Percentiles rank a stretch among this genome's conserved stretches.
These are phyloP conservation scores for Globisporangium orthogonon DNA, from an alignment of 352 stramenopile genomes.

Conservation along the genomic window DNA sequence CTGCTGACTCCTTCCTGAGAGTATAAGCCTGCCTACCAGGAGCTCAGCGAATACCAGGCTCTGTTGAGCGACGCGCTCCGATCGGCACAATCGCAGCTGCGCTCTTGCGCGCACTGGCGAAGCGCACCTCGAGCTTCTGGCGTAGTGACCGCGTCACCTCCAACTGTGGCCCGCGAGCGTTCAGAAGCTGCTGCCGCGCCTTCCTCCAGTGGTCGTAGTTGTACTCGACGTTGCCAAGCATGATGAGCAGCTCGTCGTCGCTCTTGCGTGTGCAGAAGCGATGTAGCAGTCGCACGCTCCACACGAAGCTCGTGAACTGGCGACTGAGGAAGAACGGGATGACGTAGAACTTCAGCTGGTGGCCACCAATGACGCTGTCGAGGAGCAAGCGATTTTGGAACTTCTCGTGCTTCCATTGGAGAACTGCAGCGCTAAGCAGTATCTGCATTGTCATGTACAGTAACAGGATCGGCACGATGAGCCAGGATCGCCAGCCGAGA, in stretches of 20 bases:
- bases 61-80: neutral
- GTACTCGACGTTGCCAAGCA: constrained; percentile 16
- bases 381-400: constrained; percentile 15
- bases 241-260: constrained; percentile 7
- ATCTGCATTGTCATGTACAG: constrained; percentile 9
- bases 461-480: constrained; percentile 3
- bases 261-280: constrained; percentile 7
- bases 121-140: neutral
- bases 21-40: no score
- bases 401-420: constrained; percentile 3
- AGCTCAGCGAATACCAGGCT: neutral
- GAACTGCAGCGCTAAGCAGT: neutral
- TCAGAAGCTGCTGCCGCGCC: neutral
- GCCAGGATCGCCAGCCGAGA: constrained; percentile 5
- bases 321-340: constrained; percentile 16
- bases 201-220: constrained; percentile 9
- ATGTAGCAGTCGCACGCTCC: constrained; percentile 9
- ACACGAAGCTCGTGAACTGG: constrained; percentile 11
- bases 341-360: constrained; percentile 5
- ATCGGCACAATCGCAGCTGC: neutral
- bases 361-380: constrained; percentile 1
- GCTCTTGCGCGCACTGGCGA: neutral
- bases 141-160: neutral
- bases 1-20: neutral
- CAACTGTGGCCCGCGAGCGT: neutral